Evolutionary conservation across 305 asterid species (phyloP), one percentile per base, ranked within the genome.

Genomic region (Salvia sclarea): DNA sequence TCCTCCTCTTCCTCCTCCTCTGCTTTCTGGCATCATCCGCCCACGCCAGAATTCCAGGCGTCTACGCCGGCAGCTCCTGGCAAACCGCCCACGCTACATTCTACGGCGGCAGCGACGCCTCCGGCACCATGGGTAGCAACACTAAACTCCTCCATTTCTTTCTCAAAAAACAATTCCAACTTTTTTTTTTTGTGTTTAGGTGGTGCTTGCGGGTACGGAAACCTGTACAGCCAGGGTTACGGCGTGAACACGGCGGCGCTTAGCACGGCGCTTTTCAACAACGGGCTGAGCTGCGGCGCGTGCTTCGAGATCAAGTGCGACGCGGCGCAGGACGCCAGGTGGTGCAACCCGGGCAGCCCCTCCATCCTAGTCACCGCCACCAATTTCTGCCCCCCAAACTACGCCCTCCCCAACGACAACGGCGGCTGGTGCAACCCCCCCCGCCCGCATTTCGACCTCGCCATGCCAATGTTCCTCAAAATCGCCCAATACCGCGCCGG

Each of bases 351-450:
- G 2, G 97, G 97, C 41, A 79, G 45, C 64, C 90, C 94, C 0
- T 86, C 94, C 28, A 86, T 90, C 17, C 45, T 82, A 10, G 79
- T 90, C 2, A 88, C 95, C 5, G 97, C 91, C 1, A 90, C 96
- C 0, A 88, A 90, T 47, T 90, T 90, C 74, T 90, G 96, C 78
- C 96, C 96, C 2, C 96, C 96, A 0, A 90, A 90, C 76, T 80
- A 6, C 20, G 91, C 89, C 30, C 79, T 84, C 25, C 86, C 97
- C 28, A 90, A 66, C 49, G 87, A 90, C 43, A 69, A 86, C 37
- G 97, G 97, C 5, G 97, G 97, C 0, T 90, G 97, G 95, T 90
- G 97, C 61, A 90, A 90, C 72, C 97, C 95, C 8, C 95, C 97
- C 2, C 79, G 97, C 61, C 54, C 84, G 1, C 97, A 90, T 52